Evolutionary conservation across 345 rosid species (phyloP).

Genomic region (Lepidium aucheri): DNA sequence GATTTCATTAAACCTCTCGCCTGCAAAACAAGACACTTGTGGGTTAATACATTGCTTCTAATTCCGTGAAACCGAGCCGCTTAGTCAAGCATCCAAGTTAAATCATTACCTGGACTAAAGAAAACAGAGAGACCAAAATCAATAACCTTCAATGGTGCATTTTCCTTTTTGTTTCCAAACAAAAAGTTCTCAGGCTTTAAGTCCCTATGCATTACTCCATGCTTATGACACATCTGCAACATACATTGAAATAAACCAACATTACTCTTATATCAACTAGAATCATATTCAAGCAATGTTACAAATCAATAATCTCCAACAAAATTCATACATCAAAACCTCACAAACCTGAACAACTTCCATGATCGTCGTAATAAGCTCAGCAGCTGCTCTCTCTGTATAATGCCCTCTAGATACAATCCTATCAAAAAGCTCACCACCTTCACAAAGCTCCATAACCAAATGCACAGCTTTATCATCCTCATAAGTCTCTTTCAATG

Average conservation of each 20-base stretch:
- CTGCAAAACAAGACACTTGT: conserved; percentile 27
- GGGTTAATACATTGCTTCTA: not conserved
- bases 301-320: not conserved
- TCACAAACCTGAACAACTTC: conserved; percentile 75
- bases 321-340: not conserved
- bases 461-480: conserved; percentile 88
- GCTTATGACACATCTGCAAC: conserved; percentile 69
- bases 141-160: conserved; percentile 61
- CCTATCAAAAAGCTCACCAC: conserved; percentile 91
- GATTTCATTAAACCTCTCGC: conserved; percentile 73
- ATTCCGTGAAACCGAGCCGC: not conserved
- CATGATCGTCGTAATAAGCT: conserved; percentile 61
- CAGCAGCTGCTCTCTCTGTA: conserved; percentile 90
- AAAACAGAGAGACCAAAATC: conserved; percentile 90
- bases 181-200: conserved; percentile 90
- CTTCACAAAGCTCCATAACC: conserved; percentile 94
- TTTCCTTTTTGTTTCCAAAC: conserved; percentile 78
- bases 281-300: not conserved
- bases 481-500: conserved; percentile 70
- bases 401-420: conserved; percentile 90
- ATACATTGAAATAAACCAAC: not conserved
- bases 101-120: conserved; percentile 66
- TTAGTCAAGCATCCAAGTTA: not conserved
- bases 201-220: conserved; percentile 90
- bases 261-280: not conserved